Conservation (phyloP, 768 basidiomycete genomes). For the Tubosaeta sp. region DNA sequence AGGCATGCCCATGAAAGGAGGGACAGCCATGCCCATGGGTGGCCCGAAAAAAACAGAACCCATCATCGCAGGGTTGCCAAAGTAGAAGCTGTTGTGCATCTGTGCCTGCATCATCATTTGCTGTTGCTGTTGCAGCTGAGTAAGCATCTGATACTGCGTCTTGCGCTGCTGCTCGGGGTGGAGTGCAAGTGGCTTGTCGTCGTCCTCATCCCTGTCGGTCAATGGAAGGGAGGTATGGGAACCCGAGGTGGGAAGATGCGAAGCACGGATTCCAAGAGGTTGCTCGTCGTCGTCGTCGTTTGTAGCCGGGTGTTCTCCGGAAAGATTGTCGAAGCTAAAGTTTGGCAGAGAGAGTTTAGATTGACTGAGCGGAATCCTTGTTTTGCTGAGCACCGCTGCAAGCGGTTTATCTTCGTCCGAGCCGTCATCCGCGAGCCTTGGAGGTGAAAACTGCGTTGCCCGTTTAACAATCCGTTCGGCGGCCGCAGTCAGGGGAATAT, state of each 20-base stretch:
- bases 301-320: slow-evolving; percentile 9
- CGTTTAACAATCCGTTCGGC: slow-evolving; percentile 53
- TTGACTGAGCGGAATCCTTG: slow-evolving; percentile 40
- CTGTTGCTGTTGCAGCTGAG: slow-evolving; percentile 50
- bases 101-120: slow-evolving; percentile 76
- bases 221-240: slow-evolving; percentile 25
- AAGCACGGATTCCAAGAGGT: slow-evolving; percentile 67
- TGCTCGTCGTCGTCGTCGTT: slow-evolving; percentile 60
- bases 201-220: slow-evolving; percentile 49
- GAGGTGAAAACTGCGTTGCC: slow-evolving; percentile 27
- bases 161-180: slow-evolving; percentile 79
- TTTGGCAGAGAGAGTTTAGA: slow-evolving; percentile 42
- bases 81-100: slow-evolving; percentile 71
- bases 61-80: slow-evolving; percentile 64
- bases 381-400: slow-evolving; percentile 50
- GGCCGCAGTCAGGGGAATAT: slow-evolving; percentile 68
- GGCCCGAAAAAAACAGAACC: slow-evolving; percentile 62
- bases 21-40: slow-evolving; percentile 45
- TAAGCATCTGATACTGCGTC: slow-evolving; percentile 46
- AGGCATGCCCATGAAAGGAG: slow-evolving; percentile 39
- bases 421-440: slow-evolving; percentile 38
- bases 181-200: slow-evolving; percentile 65
- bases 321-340: slow-evolving; percentile 37
- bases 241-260: slow-evolving; percentile 34
- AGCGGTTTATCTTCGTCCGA: slow-evolving; percentile 62